Evolutionary conservation across 1,284 basidiomycete species (phyloP).

Genomic region (Stygiomarasmius scandens): DNA sequence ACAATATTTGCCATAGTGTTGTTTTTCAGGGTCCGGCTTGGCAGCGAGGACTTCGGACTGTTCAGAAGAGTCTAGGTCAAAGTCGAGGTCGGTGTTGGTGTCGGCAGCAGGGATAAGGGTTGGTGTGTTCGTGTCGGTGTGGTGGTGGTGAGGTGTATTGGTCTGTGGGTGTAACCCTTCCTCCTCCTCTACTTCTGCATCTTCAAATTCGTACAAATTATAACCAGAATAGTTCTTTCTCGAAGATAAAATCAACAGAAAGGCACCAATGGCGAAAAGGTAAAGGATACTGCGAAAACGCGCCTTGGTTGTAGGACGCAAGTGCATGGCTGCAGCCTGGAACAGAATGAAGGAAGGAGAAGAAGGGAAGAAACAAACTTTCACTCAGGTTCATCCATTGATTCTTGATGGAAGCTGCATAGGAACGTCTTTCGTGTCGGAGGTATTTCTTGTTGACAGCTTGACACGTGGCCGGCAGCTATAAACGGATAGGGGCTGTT

Average conservation of each 20-base stretch:
- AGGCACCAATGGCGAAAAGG: background rate
- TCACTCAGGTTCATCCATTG: no score
- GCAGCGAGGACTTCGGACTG: no score
- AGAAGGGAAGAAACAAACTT: no score
- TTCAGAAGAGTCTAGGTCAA: no score
- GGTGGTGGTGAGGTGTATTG: background rate
- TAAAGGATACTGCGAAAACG: background rate
- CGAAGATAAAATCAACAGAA: background rate
- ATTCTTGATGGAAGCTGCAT: no score
- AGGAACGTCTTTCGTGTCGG: no score
- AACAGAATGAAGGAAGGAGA: no score
- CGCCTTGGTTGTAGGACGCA: background rate
- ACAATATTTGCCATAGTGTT: background rate
- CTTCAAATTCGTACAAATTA: background rate
- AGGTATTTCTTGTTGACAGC: no score
- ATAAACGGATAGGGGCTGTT: no score
- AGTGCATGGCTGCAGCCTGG: no score
- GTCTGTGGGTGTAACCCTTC: background rate
- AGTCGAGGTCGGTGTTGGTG: no score
- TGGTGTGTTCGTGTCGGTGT: background rate
- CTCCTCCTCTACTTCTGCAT: background rate
- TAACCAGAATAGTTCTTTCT: background rate
- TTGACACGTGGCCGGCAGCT: no score
- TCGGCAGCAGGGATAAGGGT: background rate
- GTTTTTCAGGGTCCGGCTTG: background rate